Base-by-base conservation (phyloP, 164 flowering plant species). In the Dillenia suffruticosa region DNA sequence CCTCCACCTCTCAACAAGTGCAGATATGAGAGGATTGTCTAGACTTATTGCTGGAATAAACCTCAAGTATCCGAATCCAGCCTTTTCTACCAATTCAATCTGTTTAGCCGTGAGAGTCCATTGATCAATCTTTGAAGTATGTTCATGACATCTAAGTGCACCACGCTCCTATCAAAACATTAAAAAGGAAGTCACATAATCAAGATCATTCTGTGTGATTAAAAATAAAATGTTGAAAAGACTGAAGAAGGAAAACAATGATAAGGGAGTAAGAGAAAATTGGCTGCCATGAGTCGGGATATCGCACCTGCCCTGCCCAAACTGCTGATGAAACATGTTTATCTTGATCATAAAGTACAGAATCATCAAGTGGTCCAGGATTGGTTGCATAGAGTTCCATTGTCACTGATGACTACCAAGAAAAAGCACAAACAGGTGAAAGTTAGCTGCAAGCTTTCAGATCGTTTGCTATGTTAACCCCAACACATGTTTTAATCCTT, bases 71-170 rank as follows among this genome's bases (percentile, higher is more conserved):
- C 85, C 88, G 75, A 86, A 86, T 47, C 92, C 92, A 48, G 92
- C 86, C 56, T 56, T 81, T 24, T 79, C 77, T 1, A 86, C 85
- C 55, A 86, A 68, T 55, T 82, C 84, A 12, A 82, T 67, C 61
- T 86, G 92, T 50, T 71, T 76, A 0, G 74, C 52, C 2, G 79
- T 81, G 32, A 86, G 85, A 49, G 59, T 65, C 92, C 92, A 86
- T 9, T 83, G 85, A 58, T 79, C 85, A 46, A 86, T 80, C 79
- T 86, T 86, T 19, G 89, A 86, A 49, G 92, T 86, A 72, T 84
- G 92, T 47, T 86, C 92, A 63, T 86, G 92, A 64, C 92, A 86
- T 66, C 92, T 77, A 24, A 86, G 84, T 49, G 92, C 89, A 46
- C 89, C 89, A 50, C 92, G 83, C 63, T 86, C 89, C 92, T 84